Evolutionary conservation across 2,329 filamentous ascomycete species (phyloP).

Genomic region (Xylaria digitata): DNA sequence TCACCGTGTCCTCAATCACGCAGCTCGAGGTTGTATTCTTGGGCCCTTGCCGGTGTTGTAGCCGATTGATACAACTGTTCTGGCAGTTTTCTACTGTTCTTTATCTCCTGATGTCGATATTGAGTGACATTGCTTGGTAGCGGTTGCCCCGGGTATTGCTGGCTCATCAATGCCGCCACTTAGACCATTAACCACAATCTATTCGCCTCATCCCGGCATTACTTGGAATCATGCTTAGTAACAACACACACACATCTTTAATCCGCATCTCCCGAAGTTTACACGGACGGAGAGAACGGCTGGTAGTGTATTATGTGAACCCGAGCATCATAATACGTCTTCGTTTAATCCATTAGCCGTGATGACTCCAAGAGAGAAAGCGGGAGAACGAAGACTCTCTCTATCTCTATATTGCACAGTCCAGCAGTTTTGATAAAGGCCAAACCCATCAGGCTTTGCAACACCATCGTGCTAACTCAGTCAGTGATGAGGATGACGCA

Average conservation of each 20-base stretch:
- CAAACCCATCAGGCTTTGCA: background rate
- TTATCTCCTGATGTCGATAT: slow-evolving; percentile 25
- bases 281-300: background rate
- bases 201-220: slow-evolving; percentile 1
- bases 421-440: background rate
- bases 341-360: background rate
- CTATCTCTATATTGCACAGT: background rate
- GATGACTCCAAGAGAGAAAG: background rate
- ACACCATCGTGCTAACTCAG: background rate
- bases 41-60: slow-evolving; percentile 3
- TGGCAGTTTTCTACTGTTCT: slow-evolving; percentile 8
- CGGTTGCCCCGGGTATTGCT: slow-evolving; percentile 12
- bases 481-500: background rate
- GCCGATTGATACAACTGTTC: slow-evolving; percentile 19
- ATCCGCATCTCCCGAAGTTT: background rate
- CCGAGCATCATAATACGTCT: background rate
- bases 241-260: background rate
- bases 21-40: slow-evolving; percentile 26
- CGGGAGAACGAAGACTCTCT: too few species aligned
- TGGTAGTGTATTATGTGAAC: background rate
- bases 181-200: background rate
- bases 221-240: too few species aligned
- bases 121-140: slow-evolving; percentile 18
- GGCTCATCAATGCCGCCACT: slow-evolving; percentile 1
- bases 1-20: slow-evolving; percentile 17